Percentiles rank a stretch among this genome's conserved stretches.
Evolutionary conservation across 768 basidiomycete genomes (phyloP).

Genomic region (Sutorius australiensis): DNA sequence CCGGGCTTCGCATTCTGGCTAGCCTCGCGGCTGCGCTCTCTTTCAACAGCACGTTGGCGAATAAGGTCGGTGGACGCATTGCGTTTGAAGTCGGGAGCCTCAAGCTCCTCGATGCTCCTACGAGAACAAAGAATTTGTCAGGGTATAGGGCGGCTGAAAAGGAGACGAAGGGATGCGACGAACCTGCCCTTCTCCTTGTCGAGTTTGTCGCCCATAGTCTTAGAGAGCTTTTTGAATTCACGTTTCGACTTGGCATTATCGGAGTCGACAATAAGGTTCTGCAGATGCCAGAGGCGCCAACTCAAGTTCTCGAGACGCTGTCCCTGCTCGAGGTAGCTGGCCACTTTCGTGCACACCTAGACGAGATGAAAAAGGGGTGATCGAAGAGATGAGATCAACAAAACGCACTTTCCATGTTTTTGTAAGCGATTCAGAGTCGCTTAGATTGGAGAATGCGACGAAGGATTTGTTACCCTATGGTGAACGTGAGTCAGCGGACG

Average conservation of each 20-base stretch:
- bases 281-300: constrained; percentile 91
- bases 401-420: constrained; percentile 82
- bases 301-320: constrained; percentile 88
- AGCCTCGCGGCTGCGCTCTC: constrained; percentile 75
- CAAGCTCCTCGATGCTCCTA: constrained; percentile 82
- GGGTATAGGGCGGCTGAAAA: constrained; percentile 12
- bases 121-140: background rate
- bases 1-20: constrained; percentile 60
- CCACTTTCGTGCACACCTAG: constrained; percentile 87
- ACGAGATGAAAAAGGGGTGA: constrained; percentile 5
- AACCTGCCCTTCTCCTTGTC: constrained; percentile 91
- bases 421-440: constrained; percentile 79
- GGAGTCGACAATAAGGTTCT: constrained; percentile 86
- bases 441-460: constrained; percentile 86
- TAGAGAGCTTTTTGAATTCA: constrained; percentile 86
- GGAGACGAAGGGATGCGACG: constrained; percentile 29
- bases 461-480: constrained; percentile 88
- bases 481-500: constrained; percentile 6
- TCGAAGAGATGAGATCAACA: background rate
- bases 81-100: constrained; percentile 77
- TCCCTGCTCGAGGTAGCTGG: constrained; percentile 86
- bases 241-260: constrained; percentile 86
- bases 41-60: constrained; percentile 74
- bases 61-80: constrained; percentile 79
- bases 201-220: constrained; percentile 85